phyloP scores from a whole-genome alignment of 495 filamentous ascomycete species.

The Trichocladium uniseriatum region DNA sequence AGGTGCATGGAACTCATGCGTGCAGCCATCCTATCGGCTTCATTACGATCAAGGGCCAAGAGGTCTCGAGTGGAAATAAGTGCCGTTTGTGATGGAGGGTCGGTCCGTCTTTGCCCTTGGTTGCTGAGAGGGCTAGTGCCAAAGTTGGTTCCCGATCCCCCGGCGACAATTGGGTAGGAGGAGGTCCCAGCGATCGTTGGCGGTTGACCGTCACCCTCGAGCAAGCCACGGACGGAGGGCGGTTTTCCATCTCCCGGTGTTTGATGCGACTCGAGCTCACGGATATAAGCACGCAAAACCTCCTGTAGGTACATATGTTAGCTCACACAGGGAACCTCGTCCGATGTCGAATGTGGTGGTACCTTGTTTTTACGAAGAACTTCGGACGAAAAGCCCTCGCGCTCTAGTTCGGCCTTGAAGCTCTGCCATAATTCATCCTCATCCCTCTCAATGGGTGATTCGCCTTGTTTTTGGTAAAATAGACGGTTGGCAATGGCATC shows the following conservation, averaged over 20 bases:
- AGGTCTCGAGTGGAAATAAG: slow-evolving; percentile 40
- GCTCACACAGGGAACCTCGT: neutral
- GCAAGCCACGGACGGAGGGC: slow-evolving; percentile 34
- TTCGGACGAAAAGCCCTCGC: slow-evolving; percentile 43
- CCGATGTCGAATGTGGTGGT: neutral
- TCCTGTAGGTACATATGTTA: slow-evolving; percentile 27
- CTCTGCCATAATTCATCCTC: slow-evolving; percentile 45
- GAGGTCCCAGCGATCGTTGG: slow-evolving; percentile 16
- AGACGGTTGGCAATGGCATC: slow-evolving; percentile 41
- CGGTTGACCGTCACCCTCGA: slow-evolving; percentile 13
- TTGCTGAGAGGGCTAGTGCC: slow-evolving; percentile 22
- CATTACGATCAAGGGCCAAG: slow-evolving; percentile 30
- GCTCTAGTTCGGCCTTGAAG: slow-evolving; percentile 43
- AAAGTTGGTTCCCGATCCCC: slow-evolving; percentile 17
- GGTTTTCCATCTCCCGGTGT: slow-evolving; percentile 26
- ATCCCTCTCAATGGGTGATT: slow-evolving; percentile 26
- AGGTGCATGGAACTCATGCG: slow-evolving; percentile 27
- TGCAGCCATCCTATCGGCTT: slow-evolving; percentile 21
- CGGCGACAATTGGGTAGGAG: slow-evolving; percentile 16
- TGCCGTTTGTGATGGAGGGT: slow-evolving; percentile 16
- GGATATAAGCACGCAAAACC: slow-evolving; percentile 46
- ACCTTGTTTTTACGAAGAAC: slow-evolving; percentile 45
- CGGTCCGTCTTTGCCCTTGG: slow-evolving; percentile 21
- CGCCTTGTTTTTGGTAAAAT: slow-evolving; percentile 29
- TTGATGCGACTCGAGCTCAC: slow-evolving; percentile 38